Base-by-base conservation (phyloP, 768 basidiomycete genomes). In the Pleurotus salmoneostramineus region DNA sequence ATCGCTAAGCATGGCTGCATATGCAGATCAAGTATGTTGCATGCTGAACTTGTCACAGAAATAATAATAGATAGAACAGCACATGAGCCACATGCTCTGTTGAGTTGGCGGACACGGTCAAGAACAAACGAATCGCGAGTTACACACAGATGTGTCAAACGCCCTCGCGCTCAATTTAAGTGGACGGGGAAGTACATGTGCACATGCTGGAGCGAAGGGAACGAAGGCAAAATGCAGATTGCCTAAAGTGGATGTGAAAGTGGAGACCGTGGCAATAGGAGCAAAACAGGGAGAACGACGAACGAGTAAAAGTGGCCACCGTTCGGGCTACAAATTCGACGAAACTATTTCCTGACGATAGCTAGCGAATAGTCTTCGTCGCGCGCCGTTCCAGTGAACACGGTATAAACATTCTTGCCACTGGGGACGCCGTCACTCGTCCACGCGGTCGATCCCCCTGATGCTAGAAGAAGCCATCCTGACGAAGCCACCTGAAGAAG, bases 401-500 rank as follows among this genome's bases (percentile, higher is more conserved):
- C 77, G 7, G 69, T 60, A 61, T 67, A 73, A 5, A 74, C 74
- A 0, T 75, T 74, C 6, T 63, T 66, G 4, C 82, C 83, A 64
- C 79, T 84, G n/a, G 83, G 83, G 42, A 72, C 64, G 3, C 70
- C 73, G 58, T 77, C 76, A 62, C 81, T 83, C n/a, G 79, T 75
- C 67, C 80, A 87, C 12, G 71, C 58, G 4, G 81, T 79, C 12
- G 77, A 79, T 7, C 81, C 83, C 1, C 69, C 67, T 60, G 72
- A 82, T n/a, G 83, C 78, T 37, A 85, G 68, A 4, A 84, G 72
- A 27, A 82, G 63, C 56, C 71, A 69, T 31, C 74, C 65, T 8
- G 81, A 79, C 11, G 81, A 83, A 21, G 73, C 63, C 10, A 77
- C 73, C 82, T 83, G 44, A 33, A 54, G 8, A 56, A 37, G 31